phyloP scores from a whole-genome alignment of 2,329 filamentous ascomycete genomes.

The Fusarium brachygibbosum region DNA sequence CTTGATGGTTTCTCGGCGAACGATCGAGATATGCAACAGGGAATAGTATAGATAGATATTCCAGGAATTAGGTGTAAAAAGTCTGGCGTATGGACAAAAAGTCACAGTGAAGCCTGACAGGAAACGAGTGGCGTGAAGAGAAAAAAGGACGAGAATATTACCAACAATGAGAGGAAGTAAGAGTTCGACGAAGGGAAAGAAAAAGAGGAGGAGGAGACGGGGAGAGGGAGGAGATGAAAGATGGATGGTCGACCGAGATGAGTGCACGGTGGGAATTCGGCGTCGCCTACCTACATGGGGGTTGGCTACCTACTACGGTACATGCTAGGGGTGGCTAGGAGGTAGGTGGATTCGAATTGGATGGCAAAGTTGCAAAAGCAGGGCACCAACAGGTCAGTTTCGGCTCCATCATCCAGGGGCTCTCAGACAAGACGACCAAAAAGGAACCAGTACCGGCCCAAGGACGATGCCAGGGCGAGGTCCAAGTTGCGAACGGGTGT shows the following conservation, averaged over 20 bases:
- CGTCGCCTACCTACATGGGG: conserved; percentile 38
- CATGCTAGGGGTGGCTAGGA: conserved; percentile 15
- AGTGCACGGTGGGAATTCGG: conserved; percentile 47
- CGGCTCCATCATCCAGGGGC: conserved; percentile 38
- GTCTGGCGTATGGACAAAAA: conserved; percentile 40
- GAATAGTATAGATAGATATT: conserved; percentile 32
- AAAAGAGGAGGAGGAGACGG: conserved; percentile 45
- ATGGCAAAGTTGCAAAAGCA: conserved; percentile 36
- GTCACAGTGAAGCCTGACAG: conserved; percentile 51
- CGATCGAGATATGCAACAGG: conserved; percentile 33
- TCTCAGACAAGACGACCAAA: conserved; percentile 35
- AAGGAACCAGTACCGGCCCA: conserved; percentile 36
- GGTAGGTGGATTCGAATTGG: conserved; percentile 32
- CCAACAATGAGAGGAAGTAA: conserved; percentile 48
- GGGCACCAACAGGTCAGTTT: conserved; percentile 41
- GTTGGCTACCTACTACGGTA: conserved; percentile 1
- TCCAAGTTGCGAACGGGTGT: conserved; percentile 32
- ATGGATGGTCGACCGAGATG: conserved; percentile 49
- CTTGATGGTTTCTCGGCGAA: conserved; percentile 46
- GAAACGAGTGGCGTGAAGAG: conserved; percentile 58
- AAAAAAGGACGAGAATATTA: conserved; percentile 51
- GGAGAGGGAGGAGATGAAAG: conserved; percentile 47
- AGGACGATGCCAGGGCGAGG: conserved; percentile 31
- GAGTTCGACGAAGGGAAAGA: conserved; percentile 45
- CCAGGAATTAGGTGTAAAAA: conserved; percentile 45